Conservation (phyloP, 805 yeast species). For the Saturnispora gosingensis region DNA sequence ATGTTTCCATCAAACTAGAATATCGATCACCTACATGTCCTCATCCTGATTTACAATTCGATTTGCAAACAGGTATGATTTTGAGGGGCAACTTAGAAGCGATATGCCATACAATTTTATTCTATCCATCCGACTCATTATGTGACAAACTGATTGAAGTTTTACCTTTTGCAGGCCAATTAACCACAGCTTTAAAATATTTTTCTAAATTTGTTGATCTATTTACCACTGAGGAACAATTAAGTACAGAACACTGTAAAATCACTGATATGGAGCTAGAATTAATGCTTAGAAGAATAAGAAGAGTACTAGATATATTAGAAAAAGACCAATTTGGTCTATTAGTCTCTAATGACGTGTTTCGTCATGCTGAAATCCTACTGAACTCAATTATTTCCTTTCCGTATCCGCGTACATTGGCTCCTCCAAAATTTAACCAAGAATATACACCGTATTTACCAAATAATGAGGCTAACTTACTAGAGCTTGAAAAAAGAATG, state of each 20-base stretch:
- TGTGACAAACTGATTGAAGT: slow-evolving; percentile 37
- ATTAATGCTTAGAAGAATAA: slow-evolving; percentile 8
- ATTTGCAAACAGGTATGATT: slow-evolving; percentile 35
- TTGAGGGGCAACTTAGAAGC: slow-evolving; percentile 58
- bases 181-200: slow-evolving; percentile 33
- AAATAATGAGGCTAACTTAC: not conserved
- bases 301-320: slow-evolving; percentile 6
- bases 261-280: slow-evolving; percentile 10
- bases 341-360: slow-evolving; percentile 53
- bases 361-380: slow-evolving; percentile 14
- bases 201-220: slow-evolving; percentile 27
- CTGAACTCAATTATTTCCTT: not conserved
- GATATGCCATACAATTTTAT: slow-evolving; percentile 64
- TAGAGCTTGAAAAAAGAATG: slow-evolving; percentile 40
- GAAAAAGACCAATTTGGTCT: slow-evolving; percentile 58
- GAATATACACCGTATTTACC: slow-evolving; percentile 1
- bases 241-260: not conserved
- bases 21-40: slow-evolving; percentile 37
- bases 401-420: not conserved
- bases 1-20: slow-evolving; percentile 4
- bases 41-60: slow-evolving; percentile 53
- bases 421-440: slow-evolving; percentile 5
- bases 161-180: slow-evolving; percentile 48
- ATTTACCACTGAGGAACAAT: slow-evolving; percentile 3
- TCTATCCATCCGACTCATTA: slow-evolving; percentile 33